A percentile compares a stretch with the other conserved stretches of the same genome.
phyloP scores from a whole-genome alignment of 352 stramenopile genomes.

The Pythium brassicae region DNA sequence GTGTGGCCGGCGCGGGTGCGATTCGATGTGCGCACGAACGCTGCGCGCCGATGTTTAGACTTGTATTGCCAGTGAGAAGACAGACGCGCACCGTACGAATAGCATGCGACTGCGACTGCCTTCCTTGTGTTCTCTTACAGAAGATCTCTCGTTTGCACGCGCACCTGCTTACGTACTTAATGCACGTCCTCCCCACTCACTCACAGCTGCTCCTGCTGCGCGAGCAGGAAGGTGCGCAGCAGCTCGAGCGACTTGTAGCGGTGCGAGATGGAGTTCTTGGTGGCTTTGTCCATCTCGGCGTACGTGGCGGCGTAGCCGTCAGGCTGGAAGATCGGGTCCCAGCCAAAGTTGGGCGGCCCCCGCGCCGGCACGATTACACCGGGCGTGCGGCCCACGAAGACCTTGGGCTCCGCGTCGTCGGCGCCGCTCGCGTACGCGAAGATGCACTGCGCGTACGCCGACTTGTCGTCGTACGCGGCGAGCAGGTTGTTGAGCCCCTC shows the following conservation, averaged over 20 bases:
- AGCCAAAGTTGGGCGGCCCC: slow-evolving; percentile 85
- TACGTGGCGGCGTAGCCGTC: slow-evolving; percentile 83
- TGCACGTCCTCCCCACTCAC: not conserved
- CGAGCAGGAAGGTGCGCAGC: slow-evolving; percentile 38
- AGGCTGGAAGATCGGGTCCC: slow-evolving; percentile 90
- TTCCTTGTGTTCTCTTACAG: no score
- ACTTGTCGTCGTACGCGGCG: slow-evolving; percentile 92
- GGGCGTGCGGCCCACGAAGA: slow-evolving; percentile 92
- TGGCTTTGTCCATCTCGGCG: slow-evolving; percentile 87
- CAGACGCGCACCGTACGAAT: not conserved
- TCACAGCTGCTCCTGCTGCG: not conserved
- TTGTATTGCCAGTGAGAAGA: not conserved
- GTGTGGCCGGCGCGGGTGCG: no score
- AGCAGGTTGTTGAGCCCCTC: slow-evolving; percentile 94
- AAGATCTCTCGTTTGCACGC: no score
- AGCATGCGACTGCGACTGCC: not conserved
- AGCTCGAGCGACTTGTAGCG: slow-evolving; percentile 80
- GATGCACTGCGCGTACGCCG: slow-evolving; percentile 95
- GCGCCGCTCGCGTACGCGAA: slow-evolving; percentile 87
- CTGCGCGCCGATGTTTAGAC: not conserved
- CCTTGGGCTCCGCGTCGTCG: slow-evolving; percentile 69
- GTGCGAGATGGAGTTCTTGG: slow-evolving; percentile 91
- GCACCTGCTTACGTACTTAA: no score
- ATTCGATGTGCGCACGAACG: no score
- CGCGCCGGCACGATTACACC: slow-evolving; percentile 92